Conservation (phyloP, 2,329 filamentous ascomycete species). For the Neopestalotiopsis sp. region DNA sequence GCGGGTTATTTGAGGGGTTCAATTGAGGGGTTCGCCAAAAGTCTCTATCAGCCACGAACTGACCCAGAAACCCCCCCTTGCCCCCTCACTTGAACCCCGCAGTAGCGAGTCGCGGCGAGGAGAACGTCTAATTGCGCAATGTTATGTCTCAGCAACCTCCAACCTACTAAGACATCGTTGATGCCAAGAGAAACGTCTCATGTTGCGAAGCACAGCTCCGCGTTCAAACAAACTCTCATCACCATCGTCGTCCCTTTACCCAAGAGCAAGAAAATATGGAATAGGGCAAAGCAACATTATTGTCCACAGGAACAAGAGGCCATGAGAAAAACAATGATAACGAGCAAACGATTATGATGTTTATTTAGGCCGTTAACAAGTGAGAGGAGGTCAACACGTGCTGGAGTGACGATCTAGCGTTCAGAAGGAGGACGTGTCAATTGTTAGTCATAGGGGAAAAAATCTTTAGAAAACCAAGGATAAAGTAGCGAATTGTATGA, state of each 20-base stretch:
- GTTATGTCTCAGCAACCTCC: neutral
- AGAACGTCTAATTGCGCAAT: slow-evolving; percentile 2
- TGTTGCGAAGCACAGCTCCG: neutral
- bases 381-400: neutral
- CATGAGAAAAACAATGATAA: neutral
- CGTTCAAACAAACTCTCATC: neutral
- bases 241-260: no score
- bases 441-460: neutral
- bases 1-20: slow-evolving; percentile 7
- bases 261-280: neutral
- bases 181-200: neutral
- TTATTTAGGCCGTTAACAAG: neutral
- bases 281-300: neutral
- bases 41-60: slow-evolving; percentile 4
- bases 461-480: neutral
- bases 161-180: neutral
- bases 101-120: neutral
- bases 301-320: neutral
- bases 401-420: neutral
- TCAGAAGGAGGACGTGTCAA: neutral
- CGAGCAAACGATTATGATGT: slow-evolving; percentile 8
- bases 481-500: neutral
- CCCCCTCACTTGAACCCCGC: slow-evolving; percentile 13
- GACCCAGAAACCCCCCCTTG: slow-evolving; percentile 4
- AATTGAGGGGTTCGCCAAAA: slow-evolving; percentile 13